These are phyloP conservation scores for Hypoxylon fragiforme DNA, from an alignment of 495 filamentous ascomycete species.

Conservation along the genomic window DNA sequence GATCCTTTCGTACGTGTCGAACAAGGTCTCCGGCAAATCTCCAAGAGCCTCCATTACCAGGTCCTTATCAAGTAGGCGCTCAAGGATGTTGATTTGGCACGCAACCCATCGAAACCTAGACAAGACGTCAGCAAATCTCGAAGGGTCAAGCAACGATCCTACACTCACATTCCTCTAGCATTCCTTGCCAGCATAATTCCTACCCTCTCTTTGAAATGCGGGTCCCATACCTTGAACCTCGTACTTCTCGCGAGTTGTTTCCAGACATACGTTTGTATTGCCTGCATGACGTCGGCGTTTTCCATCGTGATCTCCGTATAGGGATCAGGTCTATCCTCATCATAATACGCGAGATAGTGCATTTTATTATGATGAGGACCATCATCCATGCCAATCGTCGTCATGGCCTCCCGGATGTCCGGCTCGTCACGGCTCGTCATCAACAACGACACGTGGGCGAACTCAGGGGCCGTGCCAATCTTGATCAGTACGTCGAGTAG, in stretches of 20 bases:
- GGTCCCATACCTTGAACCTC: constrained; percentile 28
- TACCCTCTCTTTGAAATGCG: constrained; percentile 33
- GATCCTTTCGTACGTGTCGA: constrained; percentile 47
- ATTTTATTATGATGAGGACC: no score
- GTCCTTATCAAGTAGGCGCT: constrained; percentile 22
- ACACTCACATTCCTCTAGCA: constrained; percentile 47
- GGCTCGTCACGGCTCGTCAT: constrained; percentile 47
- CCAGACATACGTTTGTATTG: constrained; percentile 41
- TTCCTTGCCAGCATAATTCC: constrained; percentile 31
- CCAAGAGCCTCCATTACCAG: constrained; percentile 34
- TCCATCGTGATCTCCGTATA: constrained; percentile 40
- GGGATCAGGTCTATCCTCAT: background rate
- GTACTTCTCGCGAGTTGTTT: constrained; percentile 18
- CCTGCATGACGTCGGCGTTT: constrained; percentile 37
- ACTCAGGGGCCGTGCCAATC: constrained; percentile 36
- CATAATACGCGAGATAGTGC: background rate
- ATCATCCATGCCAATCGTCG: constrained; percentile 10
- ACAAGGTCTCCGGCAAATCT: constrained; percentile 42
- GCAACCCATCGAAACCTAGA: constrained; percentile 52
- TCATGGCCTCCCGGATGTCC: constrained; percentile 41
- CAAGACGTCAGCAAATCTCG: background rate
- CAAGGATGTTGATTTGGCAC: constrained; percentile 48
- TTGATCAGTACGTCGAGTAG: constrained; percentile 17
- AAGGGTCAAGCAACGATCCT: background rate
- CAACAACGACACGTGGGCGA: constrained; percentile 43